Evolutionary conservation across 495 filamentous ascomycete genomes (phyloP), one percentile per base, ranked within the genome.

Genomic region (Poronia punctata): DNA sequence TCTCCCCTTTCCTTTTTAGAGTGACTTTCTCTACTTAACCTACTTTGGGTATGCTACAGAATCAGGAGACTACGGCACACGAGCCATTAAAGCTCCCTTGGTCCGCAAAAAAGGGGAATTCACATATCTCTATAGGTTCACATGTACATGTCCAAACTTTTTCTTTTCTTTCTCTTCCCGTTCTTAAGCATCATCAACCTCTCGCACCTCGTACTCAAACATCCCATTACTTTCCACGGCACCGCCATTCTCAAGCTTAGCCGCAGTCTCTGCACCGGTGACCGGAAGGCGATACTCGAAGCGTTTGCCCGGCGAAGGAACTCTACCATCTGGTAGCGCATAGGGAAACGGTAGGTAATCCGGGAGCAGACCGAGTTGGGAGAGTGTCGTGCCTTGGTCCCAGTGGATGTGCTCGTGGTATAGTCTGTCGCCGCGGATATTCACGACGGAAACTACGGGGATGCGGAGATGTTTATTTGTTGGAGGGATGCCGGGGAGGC

Each of bases 371-470:
- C 86, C 86, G 0, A 86, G 61, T 60, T 94, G 88, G 14, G 82
- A 72, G 0, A 95, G 61, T 2, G 90, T 82, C 11, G 76, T 81
- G 1, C 83, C 86, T 56, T 94, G 87, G 53, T 94, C 88, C 87
- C 87, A 95, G 48, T 84, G 82, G 12, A 89, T 79, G 50, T 90
- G 82, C 59, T 95, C 88, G 37, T 84, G 80, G 53, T 79, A 88
- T 3, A 95, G 65, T 35, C 77, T 76, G 4, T 83, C 83, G 2
- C 75, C 85, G 10, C 86, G 70, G 35, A 92, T 64, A 42, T 80
- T 80, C 19, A 92, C 82, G 8, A 93, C 80, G 46, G 73, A 79
- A 3, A 87, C 82, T 14, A 93, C 64, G 0, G 84, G 77, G 10
- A 94, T 66, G 39, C 84, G 77, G 2, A 92, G 74, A 22, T 68